Evolutionary conservation across 208 protist species (phyloP), one percentile per base, ranked within the genome.

Genomic region (Leishmania guyanensis): DNA sequence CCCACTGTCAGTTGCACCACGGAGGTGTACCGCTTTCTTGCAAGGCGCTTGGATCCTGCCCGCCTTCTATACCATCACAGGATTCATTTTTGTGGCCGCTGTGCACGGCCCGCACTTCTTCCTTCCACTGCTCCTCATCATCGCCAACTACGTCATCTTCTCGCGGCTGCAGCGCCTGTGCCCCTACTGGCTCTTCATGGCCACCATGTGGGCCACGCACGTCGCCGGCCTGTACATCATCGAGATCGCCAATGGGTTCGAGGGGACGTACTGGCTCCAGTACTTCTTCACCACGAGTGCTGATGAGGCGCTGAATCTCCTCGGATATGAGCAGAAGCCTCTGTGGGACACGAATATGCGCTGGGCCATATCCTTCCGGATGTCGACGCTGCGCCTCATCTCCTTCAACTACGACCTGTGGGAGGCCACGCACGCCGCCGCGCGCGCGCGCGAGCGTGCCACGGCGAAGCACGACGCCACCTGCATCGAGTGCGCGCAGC

Each of bases 351-450:
- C 51, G 20, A 36, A 48, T 14, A 79, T 93, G 56, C 83, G 84
- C 10, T 98, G 97, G 95, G 80, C 85, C 46, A 78, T 91, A 39
- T 78, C 86, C 12, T 94, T 86, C 39, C 97, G 96, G 79, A 89
- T 98, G 83, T 81, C 84, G 20, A 86, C 92, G 58, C 85, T 98
- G 36, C 91, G 94, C 64, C 89, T 98, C 81, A 95, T 98, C 69
- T 94, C 94, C 66, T 94, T 93, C 79, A 89, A 88, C 77, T 90
- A 86, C 75, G 92, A 96, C 75, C 71, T 85, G 81, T 90, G 84
- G 84, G 85, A 92, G 74, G 86, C 89, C 48, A 66, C 51, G 60
- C 68, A 78, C 71, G 48, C 58, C 64, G 79, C 73, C 20, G 64
- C 54, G 17, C 70, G 51, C n/a, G 77, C 82, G 33, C 79, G 83